Base-by-base conservation (phyloP, 106 monocot species). In the Apostasia ramifera region DNA sequence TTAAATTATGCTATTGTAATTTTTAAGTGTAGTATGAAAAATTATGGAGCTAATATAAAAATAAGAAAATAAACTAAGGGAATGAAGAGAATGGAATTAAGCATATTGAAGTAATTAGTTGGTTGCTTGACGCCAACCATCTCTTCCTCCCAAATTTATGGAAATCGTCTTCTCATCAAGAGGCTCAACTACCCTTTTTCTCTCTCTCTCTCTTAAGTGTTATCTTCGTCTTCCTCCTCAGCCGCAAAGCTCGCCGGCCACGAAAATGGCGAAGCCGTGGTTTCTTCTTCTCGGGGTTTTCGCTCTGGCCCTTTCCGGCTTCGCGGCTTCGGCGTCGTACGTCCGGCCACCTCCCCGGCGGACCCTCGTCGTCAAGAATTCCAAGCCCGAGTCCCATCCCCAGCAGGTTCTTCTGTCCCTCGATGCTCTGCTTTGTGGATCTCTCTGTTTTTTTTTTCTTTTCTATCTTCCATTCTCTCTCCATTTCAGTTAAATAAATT, bases 371-470 rank as follows among this genome's bases (percentile, higher is more conserved):
- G 69, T 65, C 41, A 45, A 3, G 26, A 62, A 49, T 37, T 40
- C 37, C 59, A 66, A 72, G 59, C 44, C 76, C 11, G 71, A 74
- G 8, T 83, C 88, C 2, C 80, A 88, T 53, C 85, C 88, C 4
- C 85, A 92, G 39, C 86, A 86, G 77, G 85, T 81, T 14, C 10
- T 2, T 42, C 2, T 9, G 5, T 1, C 6, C 8, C 9, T n/a
- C 47, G 6, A 12, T 40, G 26, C 37, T 47, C 45, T 40, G 2
- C 45, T 3, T 15, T 47, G 39, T 15, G 11, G 39, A 48, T 42
- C 51, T 1, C 44, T 55, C 8, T 3, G 39, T 70, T 59, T 1
- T 6, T 10, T 26, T 47, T 12, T 68, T 12, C 13, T 63, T 2
- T 13, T 3, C 2, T 8, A 4, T 15, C 14, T 14, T 15, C 5